phyloP scores from a whole-genome alignment of 768 basidiomycete species.

The Suillus subaureus region DNA sequence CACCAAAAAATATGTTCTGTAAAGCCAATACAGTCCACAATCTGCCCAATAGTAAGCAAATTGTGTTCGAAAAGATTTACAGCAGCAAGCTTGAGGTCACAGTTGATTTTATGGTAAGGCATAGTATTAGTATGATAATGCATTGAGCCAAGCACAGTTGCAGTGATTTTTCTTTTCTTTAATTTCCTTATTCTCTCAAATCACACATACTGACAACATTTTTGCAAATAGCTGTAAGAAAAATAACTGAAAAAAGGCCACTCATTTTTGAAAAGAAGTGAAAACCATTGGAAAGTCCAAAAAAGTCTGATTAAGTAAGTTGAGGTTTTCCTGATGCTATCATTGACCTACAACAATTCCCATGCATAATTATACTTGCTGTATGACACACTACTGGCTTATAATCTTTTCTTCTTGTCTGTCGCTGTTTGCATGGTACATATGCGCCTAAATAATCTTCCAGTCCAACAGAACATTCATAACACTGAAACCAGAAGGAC shows the following conservation, averaged over 20 bases:
- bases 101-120: neutral
- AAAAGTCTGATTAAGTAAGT: too few species aligned
- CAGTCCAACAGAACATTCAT: neutral
- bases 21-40: conserved; percentile 27
- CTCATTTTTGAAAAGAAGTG: too few species aligned
- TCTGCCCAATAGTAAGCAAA: conserved; percentile 11
- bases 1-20: conserved; percentile 25
- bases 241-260: too few species aligned
- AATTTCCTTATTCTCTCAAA: neutral
- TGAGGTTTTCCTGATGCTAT: too few species aligned
- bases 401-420: neutral
- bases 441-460: neutral
- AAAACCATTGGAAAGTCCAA: too few species aligned
- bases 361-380: neutral
- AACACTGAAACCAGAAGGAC: neutral
- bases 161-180: too few species aligned
- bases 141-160: too few species aligned
- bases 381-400: conserved; percentile 1
- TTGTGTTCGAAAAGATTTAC: neutral
- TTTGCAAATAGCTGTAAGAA: neutral
- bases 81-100: conserved; percentile 5
- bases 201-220: neutral
- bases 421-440: neutral
- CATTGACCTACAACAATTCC: too few species aligned
- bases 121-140: neutral